Percentiles rank a stretch among this genome's conserved stretches.
Conservation (phyloP, 768 basidiomycete species). For the Panus rudis region DNA sequence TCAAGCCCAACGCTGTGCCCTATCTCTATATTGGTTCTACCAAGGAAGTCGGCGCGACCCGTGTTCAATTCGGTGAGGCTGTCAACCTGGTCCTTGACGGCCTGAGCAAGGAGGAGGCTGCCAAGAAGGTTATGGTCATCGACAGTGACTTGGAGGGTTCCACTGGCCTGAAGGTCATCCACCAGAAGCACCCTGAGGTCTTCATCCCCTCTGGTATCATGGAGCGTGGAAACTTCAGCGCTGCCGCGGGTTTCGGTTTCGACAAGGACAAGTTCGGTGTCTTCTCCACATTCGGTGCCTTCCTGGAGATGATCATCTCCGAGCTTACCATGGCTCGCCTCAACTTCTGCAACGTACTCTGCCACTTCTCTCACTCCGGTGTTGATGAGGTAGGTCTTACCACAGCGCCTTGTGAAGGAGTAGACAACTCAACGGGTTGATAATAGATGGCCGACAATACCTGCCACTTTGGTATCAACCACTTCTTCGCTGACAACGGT, state of each 20-base stretch:
- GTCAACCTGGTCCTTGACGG: slow-evolving; percentile 73
- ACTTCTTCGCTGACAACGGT: slow-evolving; percentile 84
- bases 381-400: slow-evolving; percentile 47
- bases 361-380: slow-evolving; percentile 87
- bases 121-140: slow-evolving; percentile 79
- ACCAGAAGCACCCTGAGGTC: slow-evolving; percentile 86
- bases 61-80: slow-evolving; percentile 80
- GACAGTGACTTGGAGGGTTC: slow-evolving; percentile 91
- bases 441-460: slow-evolving; percentile 49
- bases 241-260: slow-evolving; percentile 67
- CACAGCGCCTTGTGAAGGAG: background rate
- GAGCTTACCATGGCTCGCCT: slow-evolving; percentile 91
- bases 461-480: slow-evolving; percentile 73
- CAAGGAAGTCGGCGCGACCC: slow-evolving; percentile 72
- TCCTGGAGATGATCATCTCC: slow-evolving; percentile 86
- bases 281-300: slow-evolving; percentile 87
- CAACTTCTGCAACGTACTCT: slow-evolving; percentile 82
- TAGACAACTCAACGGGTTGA: background rate
- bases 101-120: slow-evolving; percentile 68
- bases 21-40: slow-evolving; percentile 67
- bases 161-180: slow-evolving; percentile 81
- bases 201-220: slow-evolving; percentile 75
- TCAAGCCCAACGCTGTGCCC: slow-evolving; percentile 49
- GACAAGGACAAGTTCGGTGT: slow-evolving; percentile 77
- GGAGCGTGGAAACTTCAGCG: slow-evolving; percentile 27